Base-by-base conservation (phyloP, 1,139 yeast genomes). In the Suhomyces bribrorum region DNA sequence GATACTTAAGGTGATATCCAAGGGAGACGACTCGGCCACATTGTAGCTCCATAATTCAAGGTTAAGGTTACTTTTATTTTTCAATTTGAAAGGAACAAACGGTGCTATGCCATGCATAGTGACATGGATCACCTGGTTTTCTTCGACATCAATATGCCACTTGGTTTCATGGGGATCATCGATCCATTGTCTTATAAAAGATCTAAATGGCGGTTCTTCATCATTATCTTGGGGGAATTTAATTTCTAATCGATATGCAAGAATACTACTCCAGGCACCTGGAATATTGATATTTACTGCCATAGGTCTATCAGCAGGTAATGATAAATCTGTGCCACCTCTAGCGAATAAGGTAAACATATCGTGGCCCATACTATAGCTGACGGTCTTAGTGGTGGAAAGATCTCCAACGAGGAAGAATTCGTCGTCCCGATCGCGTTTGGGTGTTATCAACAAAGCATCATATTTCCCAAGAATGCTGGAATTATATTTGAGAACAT, bases 71-170 rank as follows among this genome's bases (percentile, higher is more conserved):
- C 66, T 66, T 29, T 53, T 48, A 9, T 58, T 48, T 5, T 44
- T 34, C 7, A 53, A 49, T 27, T 58, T 59, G 45, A 75, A 75
- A 3, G 95, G 92, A 7, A 86, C 76, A 55, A 71, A 89, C 1
- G 96, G 96, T 0, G 95, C 83, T 20, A 82, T 73, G n/a, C 87
- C 86, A 55, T 86, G 94, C 54, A 82, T 67, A 12, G 73, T 66
- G 31, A 79, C 54, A 49, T 66, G 61, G 26, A 73, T 49, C 28
- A 59, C 48, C 48, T 56, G 29, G 14, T 44, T 38, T 31, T 59
- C 50, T 5, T 64, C 59, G 2, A 78, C 50, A 37, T 80, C 69
- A 5, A 82, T 59, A 50, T 81, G 84, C 86, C 92, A 87, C 59
- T 87, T 88, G 0, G 86, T 75, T 57, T 89, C 96, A 49, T 66